Evolutionary conservation across 1,284 basidiomycete genomes (phyloP).

Genomic region (Mycena citricolor): DNA sequence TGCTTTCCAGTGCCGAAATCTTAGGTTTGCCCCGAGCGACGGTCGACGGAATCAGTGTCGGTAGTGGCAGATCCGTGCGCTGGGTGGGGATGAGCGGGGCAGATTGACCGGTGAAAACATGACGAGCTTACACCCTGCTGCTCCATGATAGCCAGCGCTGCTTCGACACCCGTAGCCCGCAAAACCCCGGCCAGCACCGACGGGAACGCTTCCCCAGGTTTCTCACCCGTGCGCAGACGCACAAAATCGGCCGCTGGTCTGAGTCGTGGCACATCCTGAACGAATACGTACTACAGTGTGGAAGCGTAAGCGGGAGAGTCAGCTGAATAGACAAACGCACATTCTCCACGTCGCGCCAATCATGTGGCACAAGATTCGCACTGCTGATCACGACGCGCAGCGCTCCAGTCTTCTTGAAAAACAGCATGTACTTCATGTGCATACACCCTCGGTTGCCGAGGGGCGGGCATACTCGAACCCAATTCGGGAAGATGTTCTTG

Average conservation of each 20-base stretch:
- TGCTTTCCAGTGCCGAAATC: constrained; percentile 4
- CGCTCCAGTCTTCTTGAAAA: constrained; percentile 72
- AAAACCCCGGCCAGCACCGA: constrained; percentile 13
- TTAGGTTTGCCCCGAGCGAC: neutral
- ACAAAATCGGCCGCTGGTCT: neutral
- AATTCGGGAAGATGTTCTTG: constrained; percentile 69
- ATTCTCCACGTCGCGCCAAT: constrained; percentile 83
- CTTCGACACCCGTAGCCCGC: constrained; percentile 17
- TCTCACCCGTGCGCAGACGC: neutral
- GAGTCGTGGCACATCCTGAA: constrained; percentile 35
- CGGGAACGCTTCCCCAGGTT: constrained; percentile 15
- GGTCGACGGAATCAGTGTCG: constrained; percentile 1
- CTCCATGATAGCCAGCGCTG: constrained; percentile 11
- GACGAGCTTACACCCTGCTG: constrained; percentile 15
- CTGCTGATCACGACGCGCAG: constrained; percentile 72
- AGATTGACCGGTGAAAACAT: neutral
- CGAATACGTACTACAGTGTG: constrained; percentile 12
- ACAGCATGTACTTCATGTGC: constrained; percentile 67
- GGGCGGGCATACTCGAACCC: constrained; percentile 69
- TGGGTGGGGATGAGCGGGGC: neutral
- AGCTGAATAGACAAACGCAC: constrained; percentile 34
- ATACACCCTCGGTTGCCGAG: constrained; percentile 68
- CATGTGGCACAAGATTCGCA: constrained; percentile 71
- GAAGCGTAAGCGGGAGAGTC: neutral
- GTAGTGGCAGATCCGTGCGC: constrained; percentile 18